Base-by-base conservation (phyloP, 1,284 basidiomycete species). In the Irpex rosettiformis region DNA sequence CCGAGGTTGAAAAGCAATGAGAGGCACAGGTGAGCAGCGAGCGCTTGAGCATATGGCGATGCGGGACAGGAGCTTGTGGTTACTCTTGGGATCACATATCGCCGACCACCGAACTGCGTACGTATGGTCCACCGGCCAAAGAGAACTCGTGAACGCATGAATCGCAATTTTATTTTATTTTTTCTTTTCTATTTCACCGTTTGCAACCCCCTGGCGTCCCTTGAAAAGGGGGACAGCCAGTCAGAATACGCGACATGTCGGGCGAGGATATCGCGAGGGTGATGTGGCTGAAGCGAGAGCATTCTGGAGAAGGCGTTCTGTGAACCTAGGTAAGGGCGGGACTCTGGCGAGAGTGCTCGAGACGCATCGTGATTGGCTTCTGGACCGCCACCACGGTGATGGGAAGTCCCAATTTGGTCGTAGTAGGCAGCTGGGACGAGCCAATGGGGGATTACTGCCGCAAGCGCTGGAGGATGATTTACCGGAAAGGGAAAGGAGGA, bases 311-410 rank as follows among this genome's bases (percentile, higher is more conserved):
- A 16, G 33, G 16, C n/a, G n/a, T n/a, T n/a, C n/a, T n/a, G n/a
- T n/a, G n/a, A n/a, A n/a, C n/a, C 33, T 37, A 16, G 33, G 43
- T 45, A 18, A 8, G 43, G 21, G 43, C 43, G 43, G 7, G 43
- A 45, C n/a, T n/a, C 33, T 18, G 43, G 43, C 43, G 43, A 45
- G 43, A 45, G 43, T 45, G 43, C 43, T 45, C 43, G 16, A n/a
- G 43, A 45, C 8, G 13, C 13, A 8, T 37, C 16, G 33, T 45
- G 43, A 45, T 45, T 45, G 43, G 43, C 16, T 45, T 45, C 43
- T 47, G 43, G 43, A 47, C 43, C 43, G 43, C 43, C 43, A 47
- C 43, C 43, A 47, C 22, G 43, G 43, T 47, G 43, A 47, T 47
- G 43, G 43, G 43, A 47, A 10, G 43, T 18, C 43, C 43, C n/a